A percentile compares a stretch with the other conserved stretches of the same genome.
phyloP scores from a whole-genome alignment of 2,329 filamentous ascomycete genomes.

The Rhytidhysteron rufulum region DNA sequence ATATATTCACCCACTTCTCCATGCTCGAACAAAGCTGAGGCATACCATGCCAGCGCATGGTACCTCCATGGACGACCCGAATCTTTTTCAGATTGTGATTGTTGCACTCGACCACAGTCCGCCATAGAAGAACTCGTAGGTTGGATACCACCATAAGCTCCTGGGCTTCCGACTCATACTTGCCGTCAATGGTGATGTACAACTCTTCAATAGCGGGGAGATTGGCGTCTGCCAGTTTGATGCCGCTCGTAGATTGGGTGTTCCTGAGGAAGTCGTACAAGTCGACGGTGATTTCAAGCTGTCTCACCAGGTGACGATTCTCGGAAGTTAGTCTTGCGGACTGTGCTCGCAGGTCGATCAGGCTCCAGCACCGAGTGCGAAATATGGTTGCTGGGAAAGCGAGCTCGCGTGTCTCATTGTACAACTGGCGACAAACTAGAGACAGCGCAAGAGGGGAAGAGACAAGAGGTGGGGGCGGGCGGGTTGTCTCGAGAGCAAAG shows the following conservation, averaged over 20 bases:
- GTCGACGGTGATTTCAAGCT: slow-evolving; percentile 10
- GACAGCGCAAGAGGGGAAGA: slow-evolving; percentile 14
- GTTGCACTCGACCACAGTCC: slow-evolving; percentile 9
- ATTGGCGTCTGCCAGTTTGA: slow-evolving; percentile 10
- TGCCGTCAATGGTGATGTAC: slow-evolving; percentile 9
- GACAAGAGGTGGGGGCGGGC: slow-evolving; percentile 6
- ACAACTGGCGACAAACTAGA: slow-evolving; percentile 14
- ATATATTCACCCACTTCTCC: not conserved
- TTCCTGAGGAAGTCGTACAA: slow-evolving; percentile 2
- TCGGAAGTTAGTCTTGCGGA: slow-evolving; percentile 2
- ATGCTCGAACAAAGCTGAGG: slow-evolving; percentile 1
- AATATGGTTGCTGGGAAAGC: slow-evolving; percentile 13
- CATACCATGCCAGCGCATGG: slow-evolving; percentile 4
- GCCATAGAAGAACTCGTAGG: slow-evolving; percentile 12
- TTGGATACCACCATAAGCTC: slow-evolving; percentile 6
- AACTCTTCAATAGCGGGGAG: slow-evolving; percentile 13
- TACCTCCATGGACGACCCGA: slow-evolving; percentile 13
- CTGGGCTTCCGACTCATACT: slow-evolving; percentile 1
- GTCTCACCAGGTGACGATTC: slow-evolving; percentile 5
- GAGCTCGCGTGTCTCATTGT: slow-evolving; percentile 11
- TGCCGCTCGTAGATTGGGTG: slow-evolving; percentile 6
- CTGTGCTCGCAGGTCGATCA: slow-evolving; percentile 3
- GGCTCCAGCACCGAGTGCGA: slow-evolving; percentile 4
- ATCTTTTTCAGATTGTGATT: slow-evolving; percentile 11
- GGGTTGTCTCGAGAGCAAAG: slow-evolving; percentile 8